Evolutionary conservation across 805 yeast species (phyloP), one percentile per base, ranked within the genome.

Genomic region (Kluyveromyces wickerhamii): DNA sequence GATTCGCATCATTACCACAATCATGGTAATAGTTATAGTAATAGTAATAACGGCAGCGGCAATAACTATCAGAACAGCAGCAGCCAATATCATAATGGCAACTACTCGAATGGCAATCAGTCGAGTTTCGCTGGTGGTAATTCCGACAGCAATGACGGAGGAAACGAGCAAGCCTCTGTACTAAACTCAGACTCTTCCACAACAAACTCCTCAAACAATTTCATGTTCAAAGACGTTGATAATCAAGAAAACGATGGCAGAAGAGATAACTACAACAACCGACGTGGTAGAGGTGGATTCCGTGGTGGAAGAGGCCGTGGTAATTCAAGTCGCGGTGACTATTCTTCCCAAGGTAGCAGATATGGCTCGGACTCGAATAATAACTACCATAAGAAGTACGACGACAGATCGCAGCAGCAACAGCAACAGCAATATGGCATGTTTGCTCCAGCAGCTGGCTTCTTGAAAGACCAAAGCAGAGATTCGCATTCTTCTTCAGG

Each of bases 251-350:
- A 36, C 12, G 36, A 34, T 24, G 24, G 27, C n/a, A 16, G 35
- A 13, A 36, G 37, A 14, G 30, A 40, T 13, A 19, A 32, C 29
- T 10, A 29, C 27, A 20, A 36, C 30, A 13, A 21, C 21, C 36
- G 42, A 12, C 35, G 39, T 26, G 42, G 41, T 19, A 43, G 37
- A 11, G 24, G 29, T 27, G 28, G 27, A 10, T 25, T 12, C 27
- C 33, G 44, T 26, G 45, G 43, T 13, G 35, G 37, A 17, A 30
- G 36, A 21, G 30, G 36, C 25, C 38, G 38, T 12, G 37, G 47
- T 21, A 40, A 42, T 2, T 40, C 41, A 12, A 39, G 39, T 22
- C 36, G 40, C 9, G 43, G 40, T 5, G 35, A 32, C 5, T 19
- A 22, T 21, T 35, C 31, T 17, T 15, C 16, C 26, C 13, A 16